Percentiles rank a stretch among this genome's conserved stretches.
Evolutionary conservation across 768 basidiomycete genomes (phyloP).

Genomic region (Clitopilus hobsonii): DNA sequence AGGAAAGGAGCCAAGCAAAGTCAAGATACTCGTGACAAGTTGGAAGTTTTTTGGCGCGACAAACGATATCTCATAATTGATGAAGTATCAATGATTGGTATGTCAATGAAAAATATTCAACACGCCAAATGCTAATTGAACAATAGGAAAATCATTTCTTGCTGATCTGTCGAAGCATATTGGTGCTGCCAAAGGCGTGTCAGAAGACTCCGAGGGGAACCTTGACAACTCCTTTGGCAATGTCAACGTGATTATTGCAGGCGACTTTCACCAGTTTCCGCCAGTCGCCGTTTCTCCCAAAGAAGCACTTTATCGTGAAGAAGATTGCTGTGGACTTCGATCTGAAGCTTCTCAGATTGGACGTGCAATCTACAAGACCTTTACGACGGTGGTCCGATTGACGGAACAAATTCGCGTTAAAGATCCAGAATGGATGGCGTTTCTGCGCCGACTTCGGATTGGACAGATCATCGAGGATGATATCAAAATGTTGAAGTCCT

Average conservation of each 20-base stretch:
- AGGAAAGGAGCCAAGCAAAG: background rate
- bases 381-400: constrained; percentile 28
- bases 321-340: background rate
- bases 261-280: constrained; percentile 44
- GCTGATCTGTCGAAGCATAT: background rate
- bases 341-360: constrained; percentile 12
- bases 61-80: constrained; percentile 30
- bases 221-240: constrained; percentile 26
- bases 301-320: constrained; percentile 11
- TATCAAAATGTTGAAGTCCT: background rate
- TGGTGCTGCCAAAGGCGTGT: background rate
- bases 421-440: constrained; percentile 23
- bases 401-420: constrained; percentile 28
- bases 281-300: constrained; percentile 24
- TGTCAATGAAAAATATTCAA: too few relatives aligned
- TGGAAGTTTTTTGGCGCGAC: constrained; percentile 10
- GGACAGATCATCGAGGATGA: background rate
- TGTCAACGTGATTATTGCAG: constrained; percentile 33
- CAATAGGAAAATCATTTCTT: background rate
- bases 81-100: constrained; percentile 17
- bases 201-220: background rate
- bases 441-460: constrained; percentile 8
- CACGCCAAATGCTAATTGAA: too few relatives aligned
- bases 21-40: constrained; percentile 3
- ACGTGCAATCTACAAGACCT: constrained; percentile 19